Conservation (phyloP, 495 filamentous ascomycete species). For the Daldinia caldariorum region DNA sequence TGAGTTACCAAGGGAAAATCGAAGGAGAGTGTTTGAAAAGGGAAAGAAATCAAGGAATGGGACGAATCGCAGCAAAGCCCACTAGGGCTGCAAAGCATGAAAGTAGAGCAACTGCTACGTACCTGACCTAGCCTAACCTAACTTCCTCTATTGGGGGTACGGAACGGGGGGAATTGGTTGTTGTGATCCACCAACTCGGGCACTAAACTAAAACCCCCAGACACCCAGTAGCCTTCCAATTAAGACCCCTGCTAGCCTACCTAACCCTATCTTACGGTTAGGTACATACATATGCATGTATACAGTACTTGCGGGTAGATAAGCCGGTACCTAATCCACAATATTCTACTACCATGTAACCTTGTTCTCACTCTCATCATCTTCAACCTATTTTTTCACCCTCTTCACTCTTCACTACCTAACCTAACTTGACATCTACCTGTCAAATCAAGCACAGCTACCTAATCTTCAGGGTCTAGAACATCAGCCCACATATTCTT, state of each 20-base stretch:
- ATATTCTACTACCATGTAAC: background rate
- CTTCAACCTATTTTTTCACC: too few species aligned
- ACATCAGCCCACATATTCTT: slow-evolving; percentile 10
- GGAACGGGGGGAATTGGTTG: background rate
- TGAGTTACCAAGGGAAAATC: slow-evolving; percentile 9
- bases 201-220: background rate
- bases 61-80: slow-evolving; percentile 15
- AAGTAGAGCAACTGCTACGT: too few species aligned
- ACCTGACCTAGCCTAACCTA: background rate
- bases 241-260: background rate
- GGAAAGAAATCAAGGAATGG: slow-evolving; percentile 33
- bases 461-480: slow-evolving; percentile 29
- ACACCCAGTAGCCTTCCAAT: background rate
- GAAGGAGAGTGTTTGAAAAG: slow-evolving; percentile 23
- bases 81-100: background rate
- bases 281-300: background rate
- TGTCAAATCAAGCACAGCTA: slow-evolving; percentile 19
- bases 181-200: background rate
- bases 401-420: too few species aligned
- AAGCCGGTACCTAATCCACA: slow-evolving; percentile 1
- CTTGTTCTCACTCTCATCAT: too few species aligned
- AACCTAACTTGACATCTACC: too few species aligned
- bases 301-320: background rate
- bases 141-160: slow-evolving; percentile 2
- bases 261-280: background rate